Percentiles rank a stretch among this genome's conserved stretches.
Conservation (phyloP, 257 asterid species). For the Thymus mandschuricus region DNA sequence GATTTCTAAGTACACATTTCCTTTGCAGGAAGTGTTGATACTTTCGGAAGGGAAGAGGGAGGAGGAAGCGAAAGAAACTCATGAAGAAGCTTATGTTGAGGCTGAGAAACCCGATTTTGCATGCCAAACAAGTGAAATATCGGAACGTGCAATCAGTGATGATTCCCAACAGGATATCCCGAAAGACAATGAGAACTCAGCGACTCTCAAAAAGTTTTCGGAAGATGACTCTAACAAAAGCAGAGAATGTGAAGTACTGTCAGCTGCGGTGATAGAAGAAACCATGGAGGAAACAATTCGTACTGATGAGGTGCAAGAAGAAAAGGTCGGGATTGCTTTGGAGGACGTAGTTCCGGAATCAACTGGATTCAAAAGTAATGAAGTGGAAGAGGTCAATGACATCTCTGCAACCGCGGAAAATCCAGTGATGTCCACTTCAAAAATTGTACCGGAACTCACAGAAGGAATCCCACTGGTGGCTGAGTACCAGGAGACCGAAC, state of each 20-base stretch:
- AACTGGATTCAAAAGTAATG: conserved; percentile 27
- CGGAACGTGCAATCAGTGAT: conserved; percentile 26
- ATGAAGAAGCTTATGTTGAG: conserved; percentile 28
- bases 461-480: conserved; percentile 21
- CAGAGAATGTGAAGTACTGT: conserved; percentile 17
- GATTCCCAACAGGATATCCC: conserved; percentile 22
- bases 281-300: conserved; percentile 25
- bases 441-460: conserved; percentile 15
- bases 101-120: conserved; percentile 28
- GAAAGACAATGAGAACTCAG: conserved; percentile 19
- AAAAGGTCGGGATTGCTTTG: conserved; percentile 15
- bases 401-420: conserved; percentile 21
- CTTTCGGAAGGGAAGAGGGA: conserved; percentile 29
- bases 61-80: conserved; percentile 33
- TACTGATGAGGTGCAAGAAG: conserved; percentile 31
- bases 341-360: conserved; percentile 21
- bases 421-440: conserved; percentile 13
- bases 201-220: conserved; percentile 14
- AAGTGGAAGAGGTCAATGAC: conserved; percentile 21
- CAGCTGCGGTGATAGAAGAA: conserved; percentile 27
- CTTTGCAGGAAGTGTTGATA: conserved; percentile 42
- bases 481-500: conserved; percentile 31
- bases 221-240: conserved; percentile 13
- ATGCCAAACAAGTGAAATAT: conserved; percentile 22
- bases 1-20: conserved; percentile 15